Evolutionary conservation across 352 stramenopile genomes (phyloP), one percentile per base, ranked within the genome.

Genomic region (Phytophthora constricta): DNA sequence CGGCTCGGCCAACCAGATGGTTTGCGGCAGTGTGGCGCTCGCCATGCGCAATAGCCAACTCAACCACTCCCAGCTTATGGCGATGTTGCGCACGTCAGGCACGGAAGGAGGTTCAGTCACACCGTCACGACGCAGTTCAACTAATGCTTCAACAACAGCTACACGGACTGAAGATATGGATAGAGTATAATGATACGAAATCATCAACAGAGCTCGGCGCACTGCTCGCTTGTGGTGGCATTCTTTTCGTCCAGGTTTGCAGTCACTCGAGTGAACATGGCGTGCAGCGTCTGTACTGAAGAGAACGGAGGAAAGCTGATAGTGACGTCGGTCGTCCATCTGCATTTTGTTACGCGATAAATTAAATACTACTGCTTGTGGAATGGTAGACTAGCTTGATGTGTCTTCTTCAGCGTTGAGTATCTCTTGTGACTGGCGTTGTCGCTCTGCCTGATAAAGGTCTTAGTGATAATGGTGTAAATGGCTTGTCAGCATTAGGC

Each of bases 51-150:
- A 78, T 73, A 79, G 71, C 58, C 74, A 74, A 7, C 68, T 91
- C 22, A 90, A 91, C 26, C 82, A 90, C 57, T 87, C 79, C 50
- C 77, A 79, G 19, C 65, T 93, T 19, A 81, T 89, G 81, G 70
- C 85, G 19, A 47, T 85, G 34, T 49, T 91, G 47, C 79, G 77
- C 13, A 64, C 69, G 28, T 91, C 85, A 9, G 47, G 76, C 7
- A 74, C 57, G 1, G 67, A 79, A 11, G 49, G 67, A 10, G 49
- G 67, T 31, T 70, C 67, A 7, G 53, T 20, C 13, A 68, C 54
- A 8, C 34, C 47, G 17, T 79, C 71, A 39, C 47, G 71, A 54
- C 62, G 67, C 56, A 61, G 49, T 46, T 64, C 63, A 9, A 43
- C 58, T 45, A 76, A 45, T 53, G 59, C 46, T 37, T 64, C 63